Conservation (phyloP, 2,329 filamentous ascomycete genomes). For the Hortaea sp. region DNA sequence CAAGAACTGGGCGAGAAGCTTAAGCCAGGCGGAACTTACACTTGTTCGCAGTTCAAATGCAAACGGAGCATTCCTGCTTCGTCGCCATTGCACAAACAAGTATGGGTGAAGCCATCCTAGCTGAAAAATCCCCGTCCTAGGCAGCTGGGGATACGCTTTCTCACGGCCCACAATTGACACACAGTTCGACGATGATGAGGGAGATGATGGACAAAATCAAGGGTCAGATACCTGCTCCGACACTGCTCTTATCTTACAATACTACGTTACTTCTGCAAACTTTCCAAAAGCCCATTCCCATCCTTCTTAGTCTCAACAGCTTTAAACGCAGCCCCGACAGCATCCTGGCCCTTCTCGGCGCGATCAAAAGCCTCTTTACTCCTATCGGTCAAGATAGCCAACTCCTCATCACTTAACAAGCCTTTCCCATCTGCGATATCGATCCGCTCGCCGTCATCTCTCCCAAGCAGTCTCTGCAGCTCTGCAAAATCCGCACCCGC, state of each 20-base stretch:
- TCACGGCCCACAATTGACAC: too few species aligned
- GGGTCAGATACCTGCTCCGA: too few species aligned
- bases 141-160: too few species aligned
- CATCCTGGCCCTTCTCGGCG: conserved; percentile 69
- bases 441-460: conserved; percentile 59
- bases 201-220: too few species aligned
- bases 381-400: conserved; percentile 70
- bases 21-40: background rate
- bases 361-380: conserved; percentile 56
- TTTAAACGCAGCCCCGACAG: conserved; percentile 46
- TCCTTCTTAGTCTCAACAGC: conserved; percentile 64
- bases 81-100: background rate
- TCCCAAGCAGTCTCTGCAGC: conserved; percentile 34
- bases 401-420: conserved; percentile 64
- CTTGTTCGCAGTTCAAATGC: background rate
- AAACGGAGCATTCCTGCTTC: background rate
- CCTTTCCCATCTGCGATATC: conserved; percentile 49
- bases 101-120: background rate
- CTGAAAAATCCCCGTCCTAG: too few species aligned
- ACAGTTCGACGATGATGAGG: too few species aligned
- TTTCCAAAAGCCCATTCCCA: conserved; percentile 37
- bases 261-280: conserved; percentile 29
- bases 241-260: too few species aligned
- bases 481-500: conserved; percentile 37
- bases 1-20: background rate